These are phyloP conservation scores for Trichoderma hamatum DNA, from an alignment of 2,329 filamentous ascomycete genomes.

Conservation along the genomic window DNA sequence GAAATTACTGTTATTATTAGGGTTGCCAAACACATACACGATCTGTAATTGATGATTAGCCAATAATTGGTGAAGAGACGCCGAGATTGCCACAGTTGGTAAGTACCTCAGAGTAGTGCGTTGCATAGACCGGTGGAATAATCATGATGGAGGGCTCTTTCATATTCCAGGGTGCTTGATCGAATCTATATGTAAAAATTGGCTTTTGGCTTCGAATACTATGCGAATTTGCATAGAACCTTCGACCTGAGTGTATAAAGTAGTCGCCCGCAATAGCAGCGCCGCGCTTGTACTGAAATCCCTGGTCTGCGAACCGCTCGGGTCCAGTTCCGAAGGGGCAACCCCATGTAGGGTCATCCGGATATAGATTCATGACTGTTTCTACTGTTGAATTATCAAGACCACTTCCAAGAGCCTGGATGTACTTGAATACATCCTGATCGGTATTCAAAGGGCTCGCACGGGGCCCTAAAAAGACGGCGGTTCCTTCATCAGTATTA, in stretches of 20 bases:
- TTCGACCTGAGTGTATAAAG: conserved; percentile 8
- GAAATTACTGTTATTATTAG: conserved; percentile 15
- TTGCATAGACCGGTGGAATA: neutral
- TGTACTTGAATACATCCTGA: neutral
- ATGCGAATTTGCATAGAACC: neutral
- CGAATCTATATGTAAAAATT: conserved; percentile 1
- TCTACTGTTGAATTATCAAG: conserved; percentile 1
- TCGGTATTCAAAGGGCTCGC: neutral
- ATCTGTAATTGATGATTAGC: neutral
- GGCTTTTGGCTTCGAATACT: neutral
- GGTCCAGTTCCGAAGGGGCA: conserved; percentile 9
- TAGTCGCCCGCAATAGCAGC: conserved; percentile 13
- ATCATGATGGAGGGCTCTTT: conserved; percentile 5
- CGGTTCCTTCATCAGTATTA: conserved; percentile 10
- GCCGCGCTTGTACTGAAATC: neutral
- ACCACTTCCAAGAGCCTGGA: neutral
- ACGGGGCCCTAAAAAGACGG: neutral
- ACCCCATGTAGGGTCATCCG: conserved; percentile 8
- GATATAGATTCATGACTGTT: conserved; percentile 2
- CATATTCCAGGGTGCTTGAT: conserved; percentile 15
- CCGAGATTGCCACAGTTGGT: neutral
- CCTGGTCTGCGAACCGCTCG: conserved; percentile 9
- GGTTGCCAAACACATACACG: conserved; percentile 12
- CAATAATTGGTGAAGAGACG: neutral
- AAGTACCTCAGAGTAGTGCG: conserved; percentile 13